Percentiles rank a stretch among this genome's conserved stretches.
These are phyloP conservation scores for Candida endomychidarum DNA, from an alignment of 805 yeast species.

Conservation along the genomic window DNA sequence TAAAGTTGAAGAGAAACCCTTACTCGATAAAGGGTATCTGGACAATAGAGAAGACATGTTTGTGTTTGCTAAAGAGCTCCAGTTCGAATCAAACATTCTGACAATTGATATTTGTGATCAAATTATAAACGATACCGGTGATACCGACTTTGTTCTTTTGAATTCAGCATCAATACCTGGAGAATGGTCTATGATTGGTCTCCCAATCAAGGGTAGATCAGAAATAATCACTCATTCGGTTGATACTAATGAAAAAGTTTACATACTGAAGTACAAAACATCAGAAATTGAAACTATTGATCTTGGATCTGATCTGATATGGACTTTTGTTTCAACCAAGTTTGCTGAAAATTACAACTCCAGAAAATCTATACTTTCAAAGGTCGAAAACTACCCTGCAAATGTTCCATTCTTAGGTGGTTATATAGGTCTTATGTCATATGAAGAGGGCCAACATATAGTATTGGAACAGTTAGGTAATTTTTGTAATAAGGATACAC, in stretches of 20 bases:
- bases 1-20: slow-evolving; percentile 11
- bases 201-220: slow-evolving; percentile 49
- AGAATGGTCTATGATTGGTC: slow-evolving; percentile 81
- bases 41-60: neutral
- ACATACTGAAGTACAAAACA: slow-evolving; percentile 28
- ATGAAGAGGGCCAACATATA: slow-evolving; percentile 75
- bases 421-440: slow-evolving; percentile 77
- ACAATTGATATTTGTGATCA: slow-evolving; percentile 56
- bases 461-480: slow-evolving; percentile 33
- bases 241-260: slow-evolving; percentile 31
- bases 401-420: slow-evolving; percentile 89
- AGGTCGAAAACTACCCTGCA: slow-evolving; percentile 20
- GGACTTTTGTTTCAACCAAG: slow-evolving; percentile 51
- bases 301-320: slow-evolving; percentile 28
- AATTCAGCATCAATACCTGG: slow-evolving; percentile 87
- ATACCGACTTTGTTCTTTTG: slow-evolving; percentile 55
- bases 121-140: slow-evolving; percentile 24
- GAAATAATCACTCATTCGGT: slow-evolving; percentile 63
- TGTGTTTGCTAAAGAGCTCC: slow-evolving; percentile 17
- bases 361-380: slow-evolving; percentile 24
- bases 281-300: slow-evolving; percentile 8
- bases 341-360: slow-evolving; percentile 43
- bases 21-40: slow-evolving; percentile 5
- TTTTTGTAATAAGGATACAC: slow-evolving; percentile 38
- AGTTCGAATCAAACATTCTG: slow-evolving; percentile 17